Evolutionary conservation across 257 asterid species (phyloP), one percentile per base, ranked within the genome.

Genomic region (Solanum arcanum): DNA sequence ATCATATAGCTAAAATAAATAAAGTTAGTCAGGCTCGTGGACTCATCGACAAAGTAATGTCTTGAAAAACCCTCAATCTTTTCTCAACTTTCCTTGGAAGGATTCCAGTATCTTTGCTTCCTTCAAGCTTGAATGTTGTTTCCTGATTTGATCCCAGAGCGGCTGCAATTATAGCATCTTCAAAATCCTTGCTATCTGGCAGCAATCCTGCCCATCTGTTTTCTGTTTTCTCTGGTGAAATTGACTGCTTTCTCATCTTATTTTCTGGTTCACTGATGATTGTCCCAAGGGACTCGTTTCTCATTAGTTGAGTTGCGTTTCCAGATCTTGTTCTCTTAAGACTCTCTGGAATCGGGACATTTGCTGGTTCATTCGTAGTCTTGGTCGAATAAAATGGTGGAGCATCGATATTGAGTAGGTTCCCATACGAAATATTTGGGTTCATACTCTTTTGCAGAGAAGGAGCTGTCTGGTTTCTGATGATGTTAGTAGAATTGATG

Each of bases 51-150:
- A 86, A 82, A 10, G 98, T 95, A 86, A 97, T 97, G 39, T 97
- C 98, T 83, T 93, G 97, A 69, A 97, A 97, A 86, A 95, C 99
- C 90, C 92, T 95, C 68, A 97, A 91, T 92, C 99, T 94, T 92
- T 95, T 94, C 39, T 95, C 99, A 23, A 92, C 91, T 92, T 95
- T 94, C 80, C 87, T 91, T 59, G 85, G 86, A n/a, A 47, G 20
- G 64, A 89, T 76, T 80, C 90, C 31, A 82, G 44, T 18, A 81
- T 69, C 72, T 47, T 86, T 86, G 8, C 29, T 68, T 84, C 27
- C 64, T 69, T 29, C 91, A 13, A 20, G 59, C 90, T 70, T 86
- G 8, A 41, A 46, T 12, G 62, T 23, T 12, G 62, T 23, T 69
- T 85, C 92, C 12, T 87, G 10, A 6, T 33, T 86, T 20, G 90